phyloP scores from a whole-genome alignment of 116 monocot species.

The Posidonia oceanica region DNA sequence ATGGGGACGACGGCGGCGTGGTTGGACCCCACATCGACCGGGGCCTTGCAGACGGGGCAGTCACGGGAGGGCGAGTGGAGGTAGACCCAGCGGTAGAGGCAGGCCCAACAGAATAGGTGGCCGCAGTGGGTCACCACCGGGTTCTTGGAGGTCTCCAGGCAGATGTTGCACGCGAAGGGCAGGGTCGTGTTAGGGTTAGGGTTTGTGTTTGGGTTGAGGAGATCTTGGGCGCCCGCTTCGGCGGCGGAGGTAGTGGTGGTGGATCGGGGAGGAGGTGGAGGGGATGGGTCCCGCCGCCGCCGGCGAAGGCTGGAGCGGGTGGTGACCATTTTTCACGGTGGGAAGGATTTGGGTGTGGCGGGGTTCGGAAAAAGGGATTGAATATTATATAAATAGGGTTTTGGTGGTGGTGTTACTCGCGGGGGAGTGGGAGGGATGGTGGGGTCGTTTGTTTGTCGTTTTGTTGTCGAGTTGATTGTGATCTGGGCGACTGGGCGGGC shows the following conservation, averaged over 20 bases:
- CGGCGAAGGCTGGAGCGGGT: background rate
- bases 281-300: background rate
- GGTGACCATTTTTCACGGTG: background rate
- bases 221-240: too few relatives aligned
- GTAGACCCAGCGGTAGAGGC: constrained; percentile 63
- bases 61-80: constrained; percentile 34
- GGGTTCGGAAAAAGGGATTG: too few relatives aligned
- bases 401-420: too few relatives aligned
- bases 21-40: constrained; percentile 21
- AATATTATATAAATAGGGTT: too few relatives aligned
- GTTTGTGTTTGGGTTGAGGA: too few relatives aligned
- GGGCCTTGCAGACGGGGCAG: constrained; percentile 66
- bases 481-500: too few relatives aligned
- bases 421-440: too few relatives aligned
- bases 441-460: too few relatives aligned
- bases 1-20: constrained; percentile 17
- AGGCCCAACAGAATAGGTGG: constrained; percentile 71
- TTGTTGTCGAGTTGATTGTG: too few relatives aligned
- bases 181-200: background rate
- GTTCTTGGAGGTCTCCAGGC: constrained; percentile 44
- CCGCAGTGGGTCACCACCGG: constrained; percentile 74
- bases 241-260: background rate
- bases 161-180: constrained; percentile 44
- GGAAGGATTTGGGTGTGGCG: too few relatives aligned
- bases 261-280: too few relatives aligned